A percentile compares a stretch with the other conserved stretches of the same genome.
phyloP scores from a whole-genome alignment of 148 eudicot species.

The Vaccinium darrowii region DNA sequence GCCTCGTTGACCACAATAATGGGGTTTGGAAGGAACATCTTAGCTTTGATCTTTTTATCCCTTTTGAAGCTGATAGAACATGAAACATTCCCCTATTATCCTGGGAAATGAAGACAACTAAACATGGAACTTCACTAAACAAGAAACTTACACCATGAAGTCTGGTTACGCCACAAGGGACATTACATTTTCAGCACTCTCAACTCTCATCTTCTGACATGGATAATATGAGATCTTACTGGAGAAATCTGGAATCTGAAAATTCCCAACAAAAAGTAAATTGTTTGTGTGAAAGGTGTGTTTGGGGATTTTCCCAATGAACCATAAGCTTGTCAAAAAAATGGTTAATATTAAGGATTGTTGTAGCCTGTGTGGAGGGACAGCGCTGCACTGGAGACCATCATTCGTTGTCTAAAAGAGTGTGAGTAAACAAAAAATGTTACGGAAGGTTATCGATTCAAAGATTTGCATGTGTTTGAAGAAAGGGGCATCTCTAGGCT shows the following conservation, averaged over 20 bases:
- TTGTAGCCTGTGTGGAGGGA: background rate
- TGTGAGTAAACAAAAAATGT: background rate
- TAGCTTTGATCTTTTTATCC: background rate
- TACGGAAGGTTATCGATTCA: background rate
- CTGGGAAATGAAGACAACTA: background rate
- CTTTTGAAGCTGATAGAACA: background rate
- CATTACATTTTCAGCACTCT: background rate
- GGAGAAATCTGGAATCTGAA: background rate
- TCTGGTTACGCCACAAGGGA: background rate
- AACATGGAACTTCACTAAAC: background rate
- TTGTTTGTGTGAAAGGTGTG: background rate
- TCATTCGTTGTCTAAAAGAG: background rate
- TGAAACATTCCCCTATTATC: background rate
- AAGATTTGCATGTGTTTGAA: background rate
- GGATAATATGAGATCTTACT: background rate
- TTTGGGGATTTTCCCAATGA: background rate
- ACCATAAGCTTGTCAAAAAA: background rate
- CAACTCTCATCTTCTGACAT: background rate
- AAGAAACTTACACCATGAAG: background rate
- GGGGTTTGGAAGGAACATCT: background rate
- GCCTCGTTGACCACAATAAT: background rate
- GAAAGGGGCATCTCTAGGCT: background rate
- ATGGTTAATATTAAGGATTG: background rate
- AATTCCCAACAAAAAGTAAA: background rate
- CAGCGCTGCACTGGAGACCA: background rate